Base-by-base conservation (phyloP, 257 asterid species). In the Leptodermis oblonga region DNA sequence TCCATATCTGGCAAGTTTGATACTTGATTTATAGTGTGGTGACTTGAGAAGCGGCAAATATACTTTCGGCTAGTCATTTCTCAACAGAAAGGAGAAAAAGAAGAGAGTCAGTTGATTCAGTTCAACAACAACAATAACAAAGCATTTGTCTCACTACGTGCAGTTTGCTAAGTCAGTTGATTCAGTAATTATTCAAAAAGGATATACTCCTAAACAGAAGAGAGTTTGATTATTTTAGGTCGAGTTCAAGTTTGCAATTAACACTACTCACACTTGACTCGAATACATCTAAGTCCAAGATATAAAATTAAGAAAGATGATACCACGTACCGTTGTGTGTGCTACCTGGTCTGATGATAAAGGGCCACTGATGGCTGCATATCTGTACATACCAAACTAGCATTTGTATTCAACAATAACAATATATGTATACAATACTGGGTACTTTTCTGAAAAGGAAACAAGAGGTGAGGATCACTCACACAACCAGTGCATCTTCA, bases 401-500 rank as follows among this genome's bases (percentile, higher is more conserved):
- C 41, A 39, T 20, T 65, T 12, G 42, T 34, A 30, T 46, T 46
- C 43, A 46, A 28, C 28, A 52, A 52, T 7, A n/a, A n/a, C n/a
- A n/a, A n/a, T 56, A 14, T 0, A 7, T 2, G 5, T 28, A 28
- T 34, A 30, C 4, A 15, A 45, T 17, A 25, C 13, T 41, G 5
- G 34, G 18, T 43, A 2, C 8, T 17, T 25, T 31, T 71, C 54
- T 17, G 6, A 48, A 45, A 36, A 20, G 9, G 18, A 41, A 70
- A 10, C 11, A 66, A 41, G 25, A 49, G 69, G 54, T 48, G 13
- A 59, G 54, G 76, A 55, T 65, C 55, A 81, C 89, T 79, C 30
- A 92, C 98, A 74, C 77, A 33, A 92, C 80, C 55, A 92, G 88
- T 58, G 98, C 84, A 79, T 92, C 98, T 83, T 92, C 98, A 41